Evolutionary conservation across 140 eudicot species (phyloP), one percentile per base, ranked within the genome.

Genomic region (Bidens hawaiensis): DNA sequence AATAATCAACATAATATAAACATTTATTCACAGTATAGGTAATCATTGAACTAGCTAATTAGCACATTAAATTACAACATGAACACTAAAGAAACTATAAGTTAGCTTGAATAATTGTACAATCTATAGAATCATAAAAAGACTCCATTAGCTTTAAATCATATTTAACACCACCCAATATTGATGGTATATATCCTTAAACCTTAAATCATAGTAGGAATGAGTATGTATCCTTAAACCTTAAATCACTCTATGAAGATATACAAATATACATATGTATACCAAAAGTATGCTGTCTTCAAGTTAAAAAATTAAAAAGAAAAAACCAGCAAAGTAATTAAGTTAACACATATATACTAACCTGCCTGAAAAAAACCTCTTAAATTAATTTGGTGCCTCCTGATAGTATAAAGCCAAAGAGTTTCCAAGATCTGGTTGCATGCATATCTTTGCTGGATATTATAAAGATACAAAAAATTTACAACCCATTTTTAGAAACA

Each of bases 391-490:
- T 64, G 18, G 48, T 41, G 22, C 55, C 56, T 51, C 64, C 36
- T 60, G 24, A 41, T 42, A 12, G 36, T 18, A 56, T 16, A 67
- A 68, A 68, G 56, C 55, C 47, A 21, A 42, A 25, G 12, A 42
- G 27, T 14, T 45, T 22, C 66, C 36, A 57, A 58, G 52, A 72
- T 64, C 64, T 64, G 60, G 36, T 31, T 53, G 42, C 65, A 72
- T 72, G 61, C 72, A 62, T n/a, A n/a, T 46, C 71, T 53, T 61
- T 17, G 17, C 19, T 59, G 3, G 26, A 6, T 57, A 22, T 16
- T 30, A 22, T 41, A 51, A 28, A 62, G 26, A 61, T 1, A 51
- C 0, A 61, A 38, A 36, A 10, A 9, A 5, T 19, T n/a, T n/a
- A 30, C 0, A 65, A 51, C 40, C 62, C 62, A 22, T 36, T 33